A percentile compares a stretch with the other conserved stretches of the same genome.
Conservation (phyloP, 169 alveolate genomes). For the Eimeria sp. region DNA sequence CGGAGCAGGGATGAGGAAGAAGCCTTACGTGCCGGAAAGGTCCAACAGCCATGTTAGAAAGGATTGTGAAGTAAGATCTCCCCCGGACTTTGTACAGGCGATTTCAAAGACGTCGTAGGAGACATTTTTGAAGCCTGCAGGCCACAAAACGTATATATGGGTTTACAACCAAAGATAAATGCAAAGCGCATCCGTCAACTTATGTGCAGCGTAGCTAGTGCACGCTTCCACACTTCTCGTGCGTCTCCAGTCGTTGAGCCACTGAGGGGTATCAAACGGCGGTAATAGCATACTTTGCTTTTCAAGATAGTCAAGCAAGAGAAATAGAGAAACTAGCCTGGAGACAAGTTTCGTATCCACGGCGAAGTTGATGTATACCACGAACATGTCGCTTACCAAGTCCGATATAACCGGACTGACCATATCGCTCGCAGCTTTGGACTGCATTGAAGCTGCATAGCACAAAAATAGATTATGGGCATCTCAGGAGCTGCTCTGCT, state of each 20-base stretch:
- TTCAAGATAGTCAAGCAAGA: slow-evolving; percentile 67
- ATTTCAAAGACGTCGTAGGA: slow-evolving; percentile 43
- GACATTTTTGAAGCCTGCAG: slow-evolving; percentile 27
- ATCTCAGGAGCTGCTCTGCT: neutral
- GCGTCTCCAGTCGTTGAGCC: neutral
- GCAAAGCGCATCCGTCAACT: neutral
- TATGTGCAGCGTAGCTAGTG: neutral
- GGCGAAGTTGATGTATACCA: slow-evolving; percentile 75
- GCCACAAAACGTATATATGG: neutral
- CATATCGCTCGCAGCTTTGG: slow-evolving; percentile 74
- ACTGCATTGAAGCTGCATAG: slow-evolving; percentile 53
- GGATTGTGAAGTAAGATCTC: slow-evolving; percentile 58
- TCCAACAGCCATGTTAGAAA: slow-evolving; percentile 58
- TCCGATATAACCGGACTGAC: slow-evolving; percentile 64
- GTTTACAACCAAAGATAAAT: neutral
- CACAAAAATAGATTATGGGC: neutral
- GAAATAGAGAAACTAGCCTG: slow-evolving; percentile 76
- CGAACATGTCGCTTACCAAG: slow-evolving; percentile 61
- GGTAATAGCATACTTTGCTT: slow-evolving; percentile 55
- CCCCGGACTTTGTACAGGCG: slow-evolving; percentile 57
- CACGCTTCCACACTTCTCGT: neutral
- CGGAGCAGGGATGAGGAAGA: neutral
- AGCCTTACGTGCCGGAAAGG: slow-evolving; percentile 65
- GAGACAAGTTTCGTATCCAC: slow-evolving; percentile 47
- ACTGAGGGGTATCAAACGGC: neutral